Evolutionary conservation across 2,329 filamentous ascomycete genomes (phyloP).

Genomic region (Zarea fungicola): DNA sequence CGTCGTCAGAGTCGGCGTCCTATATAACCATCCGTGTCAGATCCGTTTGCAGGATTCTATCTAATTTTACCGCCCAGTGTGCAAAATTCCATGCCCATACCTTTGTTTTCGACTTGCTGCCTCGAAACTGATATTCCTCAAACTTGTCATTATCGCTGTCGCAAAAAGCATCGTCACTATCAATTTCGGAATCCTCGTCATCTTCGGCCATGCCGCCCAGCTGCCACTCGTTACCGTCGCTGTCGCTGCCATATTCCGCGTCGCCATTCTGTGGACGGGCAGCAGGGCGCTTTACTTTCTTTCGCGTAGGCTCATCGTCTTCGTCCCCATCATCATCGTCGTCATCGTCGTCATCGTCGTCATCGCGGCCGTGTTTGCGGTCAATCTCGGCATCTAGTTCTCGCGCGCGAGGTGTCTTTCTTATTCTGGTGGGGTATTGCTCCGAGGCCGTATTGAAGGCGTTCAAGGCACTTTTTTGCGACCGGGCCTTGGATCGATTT

Average conservation of each 20-base stretch:
- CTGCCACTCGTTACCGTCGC: conserved; percentile 80
- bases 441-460: conserved; percentile 54
- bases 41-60: too few species aligned
- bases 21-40: conserved; percentile 14
- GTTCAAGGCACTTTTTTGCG: conserved; percentile 48
- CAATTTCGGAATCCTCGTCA: conserved; percentile 60
- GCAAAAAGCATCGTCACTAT: conserved; percentile 76
- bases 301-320: conserved; percentile 46
- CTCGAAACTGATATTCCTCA: conserved; percentile 60
- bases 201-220: conserved; percentile 57
- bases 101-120: conserved; percentile 32
- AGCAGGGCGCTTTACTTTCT: conserved; percentile 37
- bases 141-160: conserved; percentile 84
- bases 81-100: background rate
- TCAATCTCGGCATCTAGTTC: conserved; percentile 45
- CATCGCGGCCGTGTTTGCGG: conserved; percentile 39
- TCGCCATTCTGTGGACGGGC: conserved; percentile 47
- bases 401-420: conserved; percentile 45
- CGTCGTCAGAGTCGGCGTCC: conserved; percentile 56
- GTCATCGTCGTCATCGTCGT: conserved; percentile 41
- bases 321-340: conserved; percentile 55
- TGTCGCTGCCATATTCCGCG: conserved; percentile 73
- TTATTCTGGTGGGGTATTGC: conserved; percentile 43
- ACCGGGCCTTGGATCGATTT: conserved; percentile 44
- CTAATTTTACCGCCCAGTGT: background rate